Evolutionary conservation across 371 early-diverging fungal genomes (phyloP).

Genomic region (Sporodiniella umbellata): DNA sequence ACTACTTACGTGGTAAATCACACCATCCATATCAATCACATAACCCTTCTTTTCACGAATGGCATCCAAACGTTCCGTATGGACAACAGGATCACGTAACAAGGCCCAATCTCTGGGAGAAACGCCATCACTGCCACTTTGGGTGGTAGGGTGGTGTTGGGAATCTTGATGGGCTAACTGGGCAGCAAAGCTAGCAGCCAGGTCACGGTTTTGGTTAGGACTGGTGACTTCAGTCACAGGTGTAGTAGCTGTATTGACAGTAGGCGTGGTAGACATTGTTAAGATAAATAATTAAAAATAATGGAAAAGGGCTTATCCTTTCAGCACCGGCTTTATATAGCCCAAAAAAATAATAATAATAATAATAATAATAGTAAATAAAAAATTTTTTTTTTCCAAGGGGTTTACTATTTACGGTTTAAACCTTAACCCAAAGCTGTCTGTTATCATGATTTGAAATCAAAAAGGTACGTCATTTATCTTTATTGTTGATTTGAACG

Average conservation of each 20-base stretch:
- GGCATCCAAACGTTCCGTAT: constrained; percentile 45
- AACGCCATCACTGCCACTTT: constrained; percentile 18
- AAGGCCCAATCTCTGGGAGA: constrained; percentile 40
- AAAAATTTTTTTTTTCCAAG: no score
- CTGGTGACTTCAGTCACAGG: constrained; percentile 1
- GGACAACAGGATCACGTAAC: constrained; percentile 39
- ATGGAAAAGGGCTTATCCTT: no score
- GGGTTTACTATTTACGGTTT: constrained; percentile 1
- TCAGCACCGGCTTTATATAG: no score
- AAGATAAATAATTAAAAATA: no score
- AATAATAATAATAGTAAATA: no score
- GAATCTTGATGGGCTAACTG: constrained; percentile 5
- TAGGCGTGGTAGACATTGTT: constrained; percentile 1
- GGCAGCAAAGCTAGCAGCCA: constrained; percentile 27
- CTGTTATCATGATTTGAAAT: constrained; percentile 2
- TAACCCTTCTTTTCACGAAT: constrained; percentile 63
- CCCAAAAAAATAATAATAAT: no score
- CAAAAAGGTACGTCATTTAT: constrained; percentile 3
- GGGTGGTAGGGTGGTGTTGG: not conserved
- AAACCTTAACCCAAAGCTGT: not conserved
- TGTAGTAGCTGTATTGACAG: not conserved
- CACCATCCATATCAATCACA: constrained; percentile 71
- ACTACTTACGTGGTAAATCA: constrained; percentile 65
- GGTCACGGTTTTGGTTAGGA: constrained; percentile 17
- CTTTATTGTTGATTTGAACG: constrained; percentile 1